Conservation (phyloP, 2,329 filamentous ascomycete species). For the Colletotrichum paranaense region DNA sequence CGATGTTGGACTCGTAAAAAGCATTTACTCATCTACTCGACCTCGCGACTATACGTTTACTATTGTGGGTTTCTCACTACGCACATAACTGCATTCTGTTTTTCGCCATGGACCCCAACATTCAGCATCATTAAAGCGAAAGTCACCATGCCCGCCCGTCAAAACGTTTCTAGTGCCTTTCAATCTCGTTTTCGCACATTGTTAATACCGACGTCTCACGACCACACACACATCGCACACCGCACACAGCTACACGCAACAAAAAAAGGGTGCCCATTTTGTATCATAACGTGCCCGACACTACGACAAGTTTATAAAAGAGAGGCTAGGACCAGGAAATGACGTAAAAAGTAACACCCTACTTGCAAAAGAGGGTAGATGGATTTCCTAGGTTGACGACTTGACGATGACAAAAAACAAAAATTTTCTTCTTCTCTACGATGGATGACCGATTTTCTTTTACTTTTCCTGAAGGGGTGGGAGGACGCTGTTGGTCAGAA, state of each 20-base stretch:
- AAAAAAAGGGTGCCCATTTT: neutral
- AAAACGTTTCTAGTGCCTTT: constrained; percentile 11
- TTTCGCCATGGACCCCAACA: constrained; percentile 11
- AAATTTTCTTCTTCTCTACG: neutral
- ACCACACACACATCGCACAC: neutral
- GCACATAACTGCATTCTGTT: constrained; percentile 19
- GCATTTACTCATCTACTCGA: neutral
- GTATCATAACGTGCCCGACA: constrained; percentile 19
- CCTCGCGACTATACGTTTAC: constrained; percentile 6
- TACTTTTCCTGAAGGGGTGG: no score
- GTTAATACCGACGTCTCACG: constrained; percentile 29
- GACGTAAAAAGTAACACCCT: neutral
- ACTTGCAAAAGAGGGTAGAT: neutral
- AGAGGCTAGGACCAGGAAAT: constrained; percentile 1
- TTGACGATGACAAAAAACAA: constrained; percentile 6
- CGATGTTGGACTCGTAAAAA: neutral
- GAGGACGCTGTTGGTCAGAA: no score
- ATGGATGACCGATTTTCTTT: neutral
- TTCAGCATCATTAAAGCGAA: constrained; percentile 31
- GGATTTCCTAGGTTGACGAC: constrained; percentile 19
- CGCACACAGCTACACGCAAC: neutral
- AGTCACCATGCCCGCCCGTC: constrained; percentile 18
- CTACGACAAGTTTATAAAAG: constrained; percentile 20
- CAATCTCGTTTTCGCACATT: constrained; percentile 20
- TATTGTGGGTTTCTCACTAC: constrained; percentile 10